Percentiles rank a stretch among this genome's conserved stretches.
These are phyloP conservation scores for Schoenoplectus tabernaemontani DNA, from an alignment of 202 grass and related monocot species.

Conservation along the genomic window DNA sequence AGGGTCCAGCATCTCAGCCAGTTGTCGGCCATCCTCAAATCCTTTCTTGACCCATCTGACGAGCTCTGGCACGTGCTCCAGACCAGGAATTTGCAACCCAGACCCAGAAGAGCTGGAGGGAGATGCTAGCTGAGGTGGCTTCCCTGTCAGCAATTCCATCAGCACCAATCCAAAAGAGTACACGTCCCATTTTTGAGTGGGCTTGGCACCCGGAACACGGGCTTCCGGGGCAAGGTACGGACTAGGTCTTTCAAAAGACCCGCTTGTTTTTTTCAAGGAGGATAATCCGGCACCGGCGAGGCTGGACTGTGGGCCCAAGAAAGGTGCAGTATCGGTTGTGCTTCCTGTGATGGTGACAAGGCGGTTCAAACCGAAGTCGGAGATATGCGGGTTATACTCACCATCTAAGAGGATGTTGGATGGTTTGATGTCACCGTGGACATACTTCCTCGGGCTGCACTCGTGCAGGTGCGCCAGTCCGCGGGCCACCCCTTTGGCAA, in stretches of 20 bases:
- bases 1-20: constrained; percentile 53
- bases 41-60: constrained; percentile 60
- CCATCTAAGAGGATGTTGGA: constrained; percentile 72
- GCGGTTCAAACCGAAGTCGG: constrained; percentile 66
- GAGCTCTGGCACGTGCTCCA: constrained; percentile 35
- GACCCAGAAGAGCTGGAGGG: constrained; percentile 32
- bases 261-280: constrained; percentile 28
- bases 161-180: constrained; percentile 69
- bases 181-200: constrained; percentile 54
- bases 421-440: constrained; percentile 74
- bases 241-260: constrained; percentile 28
- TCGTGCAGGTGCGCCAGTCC: constrained; percentile 79
- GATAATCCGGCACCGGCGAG: constrained; percentile 37
- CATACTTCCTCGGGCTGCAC: constrained; percentile 59
- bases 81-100: not conserved
- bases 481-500: constrained; percentile 45
- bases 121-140: constrained; percentile 41
- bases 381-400: constrained; percentile 45
- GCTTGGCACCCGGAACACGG: not conserved
- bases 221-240: constrained; percentile 66
- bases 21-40: constrained; percentile 47
- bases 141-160: constrained; percentile 70
- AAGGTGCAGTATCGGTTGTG: constrained; percentile 25
- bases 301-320: constrained; percentile 5
- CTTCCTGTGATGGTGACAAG: constrained; percentile 39